Percentiles rank a stretch among this genome's conserved stretches.
Evolutionary conservation across 805 yeast genomes (phyloP).

Genomic region (Sugiyamaella valdiviana): DNA sequence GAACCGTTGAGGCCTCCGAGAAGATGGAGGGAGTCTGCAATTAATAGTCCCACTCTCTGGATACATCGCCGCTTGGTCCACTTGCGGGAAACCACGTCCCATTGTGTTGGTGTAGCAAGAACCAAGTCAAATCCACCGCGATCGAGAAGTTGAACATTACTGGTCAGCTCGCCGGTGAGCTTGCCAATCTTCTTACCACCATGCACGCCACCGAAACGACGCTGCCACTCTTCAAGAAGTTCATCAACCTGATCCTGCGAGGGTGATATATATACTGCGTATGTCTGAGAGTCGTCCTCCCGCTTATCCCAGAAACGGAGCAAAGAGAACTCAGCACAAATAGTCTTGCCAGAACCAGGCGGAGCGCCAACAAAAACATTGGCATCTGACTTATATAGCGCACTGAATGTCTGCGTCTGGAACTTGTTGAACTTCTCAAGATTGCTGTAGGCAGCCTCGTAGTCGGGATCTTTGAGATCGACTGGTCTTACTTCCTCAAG

Average conservation of each 20-base stretch:
- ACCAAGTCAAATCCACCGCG: conserved; percentile 50
- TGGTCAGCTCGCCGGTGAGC: conserved; percentile 50
- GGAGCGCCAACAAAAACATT: conserved; percentile 63
- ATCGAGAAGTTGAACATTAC: conserved; percentile 52
- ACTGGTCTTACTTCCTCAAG: conserved; percentile 44
- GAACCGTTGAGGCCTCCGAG: conserved; percentile 58
- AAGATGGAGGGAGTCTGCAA: conserved; percentile 68
- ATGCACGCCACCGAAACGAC: conserved; percentile 30
- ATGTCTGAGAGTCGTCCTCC: conserved; percentile 47
- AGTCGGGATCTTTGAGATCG: conserved; percentile 46
- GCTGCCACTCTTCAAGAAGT: conserved; percentile 45
- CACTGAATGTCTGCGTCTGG: conserved; percentile 65
- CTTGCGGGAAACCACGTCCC: conserved; percentile 64
- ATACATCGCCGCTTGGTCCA: conserved; percentile 75
- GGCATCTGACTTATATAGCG: conserved; percentile 51
- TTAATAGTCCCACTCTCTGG: conserved; percentile 57
- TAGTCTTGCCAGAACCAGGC: conserved; percentile 72
- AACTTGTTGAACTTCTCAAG: conserved; percentile 59
- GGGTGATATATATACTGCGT: conserved; percentile 64
- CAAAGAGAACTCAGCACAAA: conserved; percentile 65
- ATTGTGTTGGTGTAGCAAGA: conserved; percentile 72
- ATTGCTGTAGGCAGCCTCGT: conserved; percentile 37
- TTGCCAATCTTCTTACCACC: conserved; percentile 54
- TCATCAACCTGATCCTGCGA: conserved; percentile 48
- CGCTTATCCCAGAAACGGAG: conserved; percentile 61